phyloP scores from a whole-genome alignment of 192 early-diverging fungal genomes.

The Coemansia sp. region DNA sequence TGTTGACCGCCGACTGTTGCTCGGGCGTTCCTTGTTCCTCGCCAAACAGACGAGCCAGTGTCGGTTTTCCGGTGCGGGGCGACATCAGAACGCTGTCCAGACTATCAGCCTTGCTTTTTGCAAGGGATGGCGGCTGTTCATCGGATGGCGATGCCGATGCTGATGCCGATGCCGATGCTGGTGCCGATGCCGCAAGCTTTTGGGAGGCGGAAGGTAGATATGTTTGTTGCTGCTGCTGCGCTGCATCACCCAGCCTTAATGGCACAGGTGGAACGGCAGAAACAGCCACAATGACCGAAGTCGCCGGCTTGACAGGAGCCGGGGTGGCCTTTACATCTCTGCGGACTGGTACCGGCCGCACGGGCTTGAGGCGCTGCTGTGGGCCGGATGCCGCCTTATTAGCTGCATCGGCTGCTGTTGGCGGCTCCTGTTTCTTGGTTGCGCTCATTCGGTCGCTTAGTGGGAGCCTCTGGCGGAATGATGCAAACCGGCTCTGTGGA shows the following conservation, averaged over 20 bases:
- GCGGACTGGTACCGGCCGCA: slow-evolving; percentile 32
- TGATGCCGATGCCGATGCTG: no score
- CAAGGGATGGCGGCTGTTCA: slow-evolving; percentile 9
- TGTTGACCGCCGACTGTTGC: neutral
- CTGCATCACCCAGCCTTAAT: slow-evolving; percentile 3
- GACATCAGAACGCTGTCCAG: slow-evolving; percentile 44
- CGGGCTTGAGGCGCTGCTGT: slow-evolving; percentile 35
- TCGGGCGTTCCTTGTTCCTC: slow-evolving; percentile 12
- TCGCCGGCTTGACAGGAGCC: neutral
- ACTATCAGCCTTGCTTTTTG: slow-evolving; percentile 11
- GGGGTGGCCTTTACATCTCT: slow-evolving; percentile 13
- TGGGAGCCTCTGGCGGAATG: slow-evolving; percentile 35
- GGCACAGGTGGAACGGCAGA: slow-evolving; percentile 14
- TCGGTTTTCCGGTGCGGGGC: slow-evolving; percentile 22
- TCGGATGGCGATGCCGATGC: neutral
- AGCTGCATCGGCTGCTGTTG: neutral
- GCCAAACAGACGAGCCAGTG: slow-evolving; percentile 23
- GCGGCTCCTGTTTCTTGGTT: slow-evolving; percentile 6
- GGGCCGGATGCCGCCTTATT: neutral
- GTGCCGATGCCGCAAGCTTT: neutral
- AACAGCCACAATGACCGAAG: neutral
- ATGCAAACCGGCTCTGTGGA: slow-evolving; percentile 26
- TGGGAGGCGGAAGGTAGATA: neutral
- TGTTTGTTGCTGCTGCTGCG: neutral
- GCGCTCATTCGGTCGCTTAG: slow-evolving; percentile 37